A percentile compares a stretch with the other conserved stretches of the same genome.
phyloP scores from a whole-genome alignment of 441 rosid genomes.

The Isatis lusitanica region DNA sequence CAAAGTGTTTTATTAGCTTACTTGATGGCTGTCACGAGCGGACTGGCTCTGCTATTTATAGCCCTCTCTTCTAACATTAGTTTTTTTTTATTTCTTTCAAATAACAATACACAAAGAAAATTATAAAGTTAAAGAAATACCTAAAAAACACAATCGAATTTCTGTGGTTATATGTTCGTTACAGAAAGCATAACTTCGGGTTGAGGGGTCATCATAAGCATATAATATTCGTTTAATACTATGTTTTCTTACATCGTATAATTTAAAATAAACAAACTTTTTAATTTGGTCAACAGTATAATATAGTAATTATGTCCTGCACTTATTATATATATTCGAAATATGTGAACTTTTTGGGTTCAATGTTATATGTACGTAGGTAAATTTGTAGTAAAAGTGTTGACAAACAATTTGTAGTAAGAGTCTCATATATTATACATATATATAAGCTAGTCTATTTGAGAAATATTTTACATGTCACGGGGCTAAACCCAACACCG shows the following conservation, averaged over 20 bases:
- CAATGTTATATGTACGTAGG: neutral
- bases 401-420: neutral
- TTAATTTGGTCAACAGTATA: neutral
- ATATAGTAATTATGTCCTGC: neutral
- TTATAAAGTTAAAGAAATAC: constrained; percentile 6
- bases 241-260: neutral
- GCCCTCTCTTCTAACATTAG: neutral
- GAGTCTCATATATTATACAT: neutral
- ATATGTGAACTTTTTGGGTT: constrained; percentile 3
- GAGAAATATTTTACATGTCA: neutral
- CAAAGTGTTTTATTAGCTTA: constrained; percentile 11
- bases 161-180: constrained; percentile 10
- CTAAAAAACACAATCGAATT: constrained; percentile 1
- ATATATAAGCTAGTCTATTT: neutral
- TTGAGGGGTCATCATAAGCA: neutral
- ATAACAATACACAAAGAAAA: neutral
- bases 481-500: neutral
- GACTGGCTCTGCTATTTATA: constrained; percentile 31
- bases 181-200: constrained; percentile 4
- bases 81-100: neutral
- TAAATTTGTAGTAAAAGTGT: neutral
- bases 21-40: constrained; percentile 18
- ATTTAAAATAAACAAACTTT: neutral
- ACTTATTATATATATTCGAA: neutral
- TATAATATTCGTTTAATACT: neutral